Base-by-base conservation (phyloP, 2,329 filamentous ascomycete genomes). In the Colletotrichum neosansevieriae region DNA sequence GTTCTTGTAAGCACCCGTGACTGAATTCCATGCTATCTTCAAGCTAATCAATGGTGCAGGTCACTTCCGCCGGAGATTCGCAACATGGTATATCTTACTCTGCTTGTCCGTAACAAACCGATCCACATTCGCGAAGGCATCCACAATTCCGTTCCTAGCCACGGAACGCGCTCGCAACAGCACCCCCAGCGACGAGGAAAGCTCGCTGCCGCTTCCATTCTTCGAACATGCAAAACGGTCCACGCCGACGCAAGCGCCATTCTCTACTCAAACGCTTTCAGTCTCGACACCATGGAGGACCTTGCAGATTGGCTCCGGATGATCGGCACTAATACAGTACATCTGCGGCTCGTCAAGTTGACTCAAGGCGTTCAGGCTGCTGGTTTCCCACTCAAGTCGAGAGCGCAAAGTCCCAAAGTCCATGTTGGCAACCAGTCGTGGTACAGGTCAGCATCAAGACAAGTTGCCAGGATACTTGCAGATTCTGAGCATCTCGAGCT, bases 221-320 rank as follows among this genome's bases (percentile, higher is more conserved):
- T 65, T 4, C 10, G 15, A 6, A 19, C 24, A 13, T 60, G 62
- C 62, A 60, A 45, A 17, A 47, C n/a, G 4, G 45, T 65, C 2
- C 36, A 60, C 2, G 19, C 13, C 45, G 62, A 65, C 7, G 62
- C 56, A 5, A 58, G 24, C 1, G 24, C 56, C 2, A 38, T 65
- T 6, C 36, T 65, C 6, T 65, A 65, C 13, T 19, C 45, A 11
- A 65, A 42, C 3, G 9, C 12, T 6, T 65, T 65, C 56, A 21
- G 7, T 4, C 3, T 53, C 4, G 11, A 60, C 13, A 54, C 50
- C 13, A 65, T 65, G 62, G 44, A 60, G 21, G 50, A 47, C 3
- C 62, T 65, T 5, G 49, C 29, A 1, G 17, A 10, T 2, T 53
- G 49, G 49, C n/a, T 53, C 24, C n/a, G 15, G 17, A 11, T 0